These are phyloP conservation scores for Chaetoceros tenuissimus DNA, from an alignment of 108 stramenopile species.

Conservation along the genomic window DNA sequence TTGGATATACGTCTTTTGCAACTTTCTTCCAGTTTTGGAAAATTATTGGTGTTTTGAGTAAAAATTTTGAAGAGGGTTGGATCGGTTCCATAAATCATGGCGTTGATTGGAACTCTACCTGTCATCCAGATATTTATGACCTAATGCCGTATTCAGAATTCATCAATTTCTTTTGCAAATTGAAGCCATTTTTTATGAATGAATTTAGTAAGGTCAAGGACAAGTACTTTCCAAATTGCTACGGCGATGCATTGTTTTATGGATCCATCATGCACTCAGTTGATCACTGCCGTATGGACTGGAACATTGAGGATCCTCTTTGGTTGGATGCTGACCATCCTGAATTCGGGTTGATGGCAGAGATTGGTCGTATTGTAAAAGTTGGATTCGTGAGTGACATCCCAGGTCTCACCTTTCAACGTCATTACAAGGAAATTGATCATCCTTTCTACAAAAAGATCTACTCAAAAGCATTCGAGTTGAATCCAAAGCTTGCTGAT, in stretches of 20 bases:
- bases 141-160: no score
- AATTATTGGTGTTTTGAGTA: constrained; percentile 12
- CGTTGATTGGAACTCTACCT: constrained; percentile 7
- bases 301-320: constrained; percentile 26
- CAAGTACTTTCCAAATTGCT: no score
- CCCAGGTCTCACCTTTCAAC: constrained; percentile 23
- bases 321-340: constrained; percentile 20
- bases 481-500: no score
- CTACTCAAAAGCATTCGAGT: no score
- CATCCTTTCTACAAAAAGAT: no score
- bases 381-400: constrained; percentile 27
- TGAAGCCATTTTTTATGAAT: constrained; percentile 18
- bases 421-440: no score
- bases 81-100: constrained; percentile 13
- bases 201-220: constrained; percentile 25
- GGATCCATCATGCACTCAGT: constrained; percentile 28
- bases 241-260: constrained; percentile 23
- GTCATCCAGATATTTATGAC: constrained; percentile 22
- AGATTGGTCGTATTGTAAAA: constrained; percentile 23
- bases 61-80: no score
- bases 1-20: constrained; percentile 16
- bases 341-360: constrained; percentile 31
- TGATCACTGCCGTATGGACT: constrained; percentile 29
- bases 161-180: constrained; percentile 20
- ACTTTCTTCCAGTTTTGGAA: constrained; percentile 15